Conservation (phyloP, 2,329 filamentous ascomycete species). For the Sporothrix protearum region DNA sequence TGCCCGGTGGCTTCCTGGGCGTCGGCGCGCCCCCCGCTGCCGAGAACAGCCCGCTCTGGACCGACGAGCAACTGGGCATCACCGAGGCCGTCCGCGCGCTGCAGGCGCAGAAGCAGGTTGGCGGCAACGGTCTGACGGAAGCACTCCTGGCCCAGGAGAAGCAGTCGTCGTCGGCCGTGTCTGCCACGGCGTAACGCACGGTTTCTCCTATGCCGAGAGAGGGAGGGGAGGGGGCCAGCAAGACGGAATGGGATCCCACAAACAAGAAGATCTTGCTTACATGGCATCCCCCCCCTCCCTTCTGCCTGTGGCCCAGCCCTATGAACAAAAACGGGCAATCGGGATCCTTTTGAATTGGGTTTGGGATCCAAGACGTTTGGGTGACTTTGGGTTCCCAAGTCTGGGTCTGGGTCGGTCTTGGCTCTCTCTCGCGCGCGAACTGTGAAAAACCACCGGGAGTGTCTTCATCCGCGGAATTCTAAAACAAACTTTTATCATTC, state of each 20-base stretch:
- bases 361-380: neutral
- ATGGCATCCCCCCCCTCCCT: neutral
- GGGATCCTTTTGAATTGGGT: constrained; percentile 7
- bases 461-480: neutral
- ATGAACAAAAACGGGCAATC: neutral
- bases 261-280: neutral
- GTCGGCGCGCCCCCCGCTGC: constrained; percentile 69
- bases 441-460: neutral
- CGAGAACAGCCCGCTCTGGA: constrained; percentile 77
- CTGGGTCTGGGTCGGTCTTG: neutral
- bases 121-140: constrained; percentile 50
- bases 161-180: neutral
- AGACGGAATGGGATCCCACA: neutral
- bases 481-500: constrained; percentile 16
- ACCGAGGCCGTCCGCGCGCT: constrained; percentile 63
- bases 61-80: constrained; percentile 79
- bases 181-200: constrained; percentile 17
- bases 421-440: neutral
- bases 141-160: constrained; percentile 56
- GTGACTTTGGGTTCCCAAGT: neutral
- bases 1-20: constrained; percentile 79
- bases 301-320: neutral
- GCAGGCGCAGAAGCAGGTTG: constrained; percentile 38
- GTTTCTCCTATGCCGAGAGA: constrained; percentile 3
- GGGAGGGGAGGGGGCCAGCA: neutral